Evolutionary conservation across 2,329 filamentous ascomycete species (phyloP).

Genomic region (Clarireedia sp.): DNA sequence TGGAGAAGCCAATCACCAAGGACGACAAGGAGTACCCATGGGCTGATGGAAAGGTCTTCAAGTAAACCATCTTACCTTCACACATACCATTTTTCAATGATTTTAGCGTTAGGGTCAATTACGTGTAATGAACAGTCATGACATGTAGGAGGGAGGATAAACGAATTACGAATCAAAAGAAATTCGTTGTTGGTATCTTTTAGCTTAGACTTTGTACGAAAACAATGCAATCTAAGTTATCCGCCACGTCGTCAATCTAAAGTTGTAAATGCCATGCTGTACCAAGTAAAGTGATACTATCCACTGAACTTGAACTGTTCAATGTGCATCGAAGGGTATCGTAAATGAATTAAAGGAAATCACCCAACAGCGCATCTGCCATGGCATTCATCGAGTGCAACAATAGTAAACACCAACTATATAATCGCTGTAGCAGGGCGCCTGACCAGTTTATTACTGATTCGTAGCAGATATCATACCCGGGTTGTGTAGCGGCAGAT

Average conservation of each 20-base stretch:
- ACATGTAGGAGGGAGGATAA: constrained; percentile 6
- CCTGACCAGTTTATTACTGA: neutral
- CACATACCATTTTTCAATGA: constrained; percentile 12
- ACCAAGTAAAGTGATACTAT: neutral
- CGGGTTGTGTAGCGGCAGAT: neutral
- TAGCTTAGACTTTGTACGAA: constrained; percentile 5
- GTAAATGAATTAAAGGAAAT: neutral
- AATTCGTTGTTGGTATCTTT: constrained; percentile 20
- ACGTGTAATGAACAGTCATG: constrained; percentile 11
- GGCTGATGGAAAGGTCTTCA: constrained; percentile 97
- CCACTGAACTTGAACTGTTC: neutral
- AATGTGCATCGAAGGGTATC: constrained; percentile 5
- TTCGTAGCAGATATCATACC: neutral
- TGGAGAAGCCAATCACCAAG: constrained; percentile 76
- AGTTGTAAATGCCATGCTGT: neutral
- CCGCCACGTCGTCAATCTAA: neutral
- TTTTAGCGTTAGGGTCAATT: constrained; percentile 17
- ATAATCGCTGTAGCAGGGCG: neutral
- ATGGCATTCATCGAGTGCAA: neutral
- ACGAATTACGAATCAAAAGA: constrained; percentile 6
- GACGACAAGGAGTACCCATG: constrained; percentile 83
- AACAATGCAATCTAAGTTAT: neutral
- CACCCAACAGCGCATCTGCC: neutral
- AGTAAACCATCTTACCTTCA: constrained; percentile 52
- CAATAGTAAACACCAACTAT: neutral